Evolutionary conservation across 495 filamentous ascomycete genomes (phyloP), one percentile per base, ranked within the genome.

Genomic region (Penicillium tannophilum): DNA sequence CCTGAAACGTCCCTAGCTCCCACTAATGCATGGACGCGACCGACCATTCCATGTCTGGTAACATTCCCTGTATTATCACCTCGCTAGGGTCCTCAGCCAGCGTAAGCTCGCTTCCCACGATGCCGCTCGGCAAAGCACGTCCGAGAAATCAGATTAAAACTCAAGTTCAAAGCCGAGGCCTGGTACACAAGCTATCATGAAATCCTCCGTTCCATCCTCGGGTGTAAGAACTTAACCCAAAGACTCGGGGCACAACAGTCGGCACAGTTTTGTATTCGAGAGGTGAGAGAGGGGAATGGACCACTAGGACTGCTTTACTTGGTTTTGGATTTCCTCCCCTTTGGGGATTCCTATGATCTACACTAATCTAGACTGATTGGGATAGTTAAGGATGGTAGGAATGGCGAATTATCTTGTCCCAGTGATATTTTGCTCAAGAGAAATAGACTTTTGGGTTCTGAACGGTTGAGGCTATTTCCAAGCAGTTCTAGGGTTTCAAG

Each of bases 161-260:
- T 12, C 19, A 6, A 31, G 24, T 28, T 11, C n/a, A 14, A 10
- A n/a, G 20, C 26, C 1, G 0, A 16, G 17, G 28, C 6, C 12
- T 30, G 52, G 24, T 54, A 54, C 52, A 41, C 36, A 42, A 54
- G 23, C 10, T 39, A 11, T 30, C 12, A 28, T 10, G 17, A 49
- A 53, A 61, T 56, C 52, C 52, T 52, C 44, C 56, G 42, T 57
- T 53, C 53, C 35, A 59, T 49, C 31, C 30, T 54, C 51, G 43
- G 56, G 51, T 46, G 54, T 62, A 55, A 65, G 59, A 59, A 57
- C 53, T 62, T 54, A 62, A 62, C 43, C 49, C 59, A 53, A 19
- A 44, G n/a, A 43, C 23, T 47, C 45, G 60, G 55, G 50, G 50
- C 36, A 33, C 30, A 33, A 49, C 54, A 47, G 16, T 35, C 6